Evolutionary conservation across 2,329 filamentous ascomycete species (phyloP), one percentile per base, ranked within the genome.

Genomic region (Aureobasidium sp.): DNA sequence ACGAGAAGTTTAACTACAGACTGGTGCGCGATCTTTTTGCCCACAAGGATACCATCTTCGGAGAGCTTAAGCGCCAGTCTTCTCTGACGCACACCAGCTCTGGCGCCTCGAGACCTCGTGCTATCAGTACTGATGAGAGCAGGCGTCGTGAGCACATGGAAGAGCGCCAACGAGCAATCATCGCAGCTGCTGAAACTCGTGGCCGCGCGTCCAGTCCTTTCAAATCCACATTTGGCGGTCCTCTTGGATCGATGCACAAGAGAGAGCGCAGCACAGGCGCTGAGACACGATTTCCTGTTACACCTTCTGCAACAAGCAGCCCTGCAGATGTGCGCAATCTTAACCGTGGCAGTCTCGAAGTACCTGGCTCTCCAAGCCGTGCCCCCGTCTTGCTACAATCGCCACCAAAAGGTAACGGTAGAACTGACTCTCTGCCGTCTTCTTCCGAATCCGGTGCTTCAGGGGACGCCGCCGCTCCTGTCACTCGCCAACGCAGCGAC

Each of bases 31-130:
- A 98, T 66, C 78, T 98, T 11, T 93, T 98, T 64, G 80, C 86
- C 6, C 86, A 97, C 74, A 98, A 98, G 70, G 88, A 95, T 57
- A 80, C 87, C 57, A 95, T 98, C 65, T 98, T 98, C 69, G 88
- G 85, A 59, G 93, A 96, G 68, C 78, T 98, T 58, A 98, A 98
- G 76, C 90, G 93, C 61, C 86, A 90, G 66, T 88, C 85, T 70
- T 86, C 58, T 73, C 76, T 87, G 16, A 81, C 78, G 11, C 81
- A 86, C 62, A 79, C 79, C n/a, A 75, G 77, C 38, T 84, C 84
- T 1, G 72, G 74, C 35, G 74, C 76, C n/a, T 27, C 72, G 70
- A 58, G 79, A 76, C 86, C 88, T 21, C 85, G 93, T 42, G 90
- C 90, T 25, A 88, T 96, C 64, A 94, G 88, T 67, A 95, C 90